Base-by-base conservation (phyloP, 2,329 filamentous ascomycete species). In the Fusarium nisikadoi region DNA sequence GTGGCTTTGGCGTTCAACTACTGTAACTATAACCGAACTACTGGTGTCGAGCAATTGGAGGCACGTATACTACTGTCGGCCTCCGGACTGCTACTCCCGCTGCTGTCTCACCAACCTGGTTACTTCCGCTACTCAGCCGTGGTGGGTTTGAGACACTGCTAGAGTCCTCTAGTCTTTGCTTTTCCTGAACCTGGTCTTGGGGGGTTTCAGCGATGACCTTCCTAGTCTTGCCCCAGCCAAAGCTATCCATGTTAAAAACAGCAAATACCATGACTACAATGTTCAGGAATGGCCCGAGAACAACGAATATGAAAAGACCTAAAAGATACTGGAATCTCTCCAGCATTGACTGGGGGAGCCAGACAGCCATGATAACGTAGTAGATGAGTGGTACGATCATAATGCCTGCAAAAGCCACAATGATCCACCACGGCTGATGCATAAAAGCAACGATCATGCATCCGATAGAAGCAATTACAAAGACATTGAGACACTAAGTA, bases 361-460 rank as follows among this genome's bases (percentile, higher is more conserved):
- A 77, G 38, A 71, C 23, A 11, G 72, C 60, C 62, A 76, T 76
- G 49, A 73, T 58, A 27, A 76, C 29, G 45, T 76, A 77, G 70
- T 76, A 76, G 27, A 59, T 23, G 4, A 76, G 61, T 16, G 75
- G 75, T 11, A 77, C 65, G 17, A 77, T 70, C 75, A 76, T 77
- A 39, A 76, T 71, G 16, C 71, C 65, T 35, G 75, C 75, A 66
- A 77, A 77, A 1, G 64, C 71, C 62, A 77, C 55, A 19, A 77
- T 76, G 45, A 77, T 74, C 71, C 71, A 76, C 64, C 67, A 71
- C 5, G 75, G 75, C 39, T 77, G 75, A 14, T 63, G 55, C 65
- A 77, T 77, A 38, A 77, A 77, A n/a, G 75, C 75, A 8, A 76
- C 71, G 31, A 76, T 74, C 75, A 77, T 77, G 58, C 73, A 76